phyloP scores from a whole-genome alignment of 2,329 filamentous ascomycete species.

The Colletotrichum paranaense region DNA sequence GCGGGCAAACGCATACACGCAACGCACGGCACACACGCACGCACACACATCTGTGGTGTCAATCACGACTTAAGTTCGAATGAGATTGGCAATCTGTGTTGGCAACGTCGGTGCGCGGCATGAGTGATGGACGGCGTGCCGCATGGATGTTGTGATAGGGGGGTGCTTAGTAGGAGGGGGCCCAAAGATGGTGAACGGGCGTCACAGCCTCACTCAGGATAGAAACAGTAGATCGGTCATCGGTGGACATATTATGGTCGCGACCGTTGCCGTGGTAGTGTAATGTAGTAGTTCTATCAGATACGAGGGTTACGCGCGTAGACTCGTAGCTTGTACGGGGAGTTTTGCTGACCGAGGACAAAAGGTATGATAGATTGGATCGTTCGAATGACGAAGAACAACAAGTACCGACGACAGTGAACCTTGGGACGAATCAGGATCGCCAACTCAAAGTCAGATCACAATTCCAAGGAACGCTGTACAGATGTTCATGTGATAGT shows the following conservation, averaged over 20 bases:
- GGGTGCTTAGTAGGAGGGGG: neutral
- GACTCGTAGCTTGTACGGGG: too few relatives aligned
- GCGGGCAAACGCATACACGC: neutral
- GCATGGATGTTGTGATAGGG: neutral
- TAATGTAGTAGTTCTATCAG: neutral
- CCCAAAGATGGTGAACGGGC: neutral
- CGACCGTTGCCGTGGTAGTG: neutral
- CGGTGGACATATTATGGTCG: neutral
- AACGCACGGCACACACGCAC: neutral
- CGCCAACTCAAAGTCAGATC: conserved; percentile 22
- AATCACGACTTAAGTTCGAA: neutral
- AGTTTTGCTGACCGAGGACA: neutral
- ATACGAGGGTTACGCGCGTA: conserved; percentile 15
- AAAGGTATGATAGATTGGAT: neutral
- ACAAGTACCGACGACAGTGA: neutral
- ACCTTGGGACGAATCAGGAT: neutral
- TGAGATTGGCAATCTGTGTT: conserved; percentile 11
- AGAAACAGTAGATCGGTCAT: conserved; percentile 14
- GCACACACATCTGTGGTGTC: neutral
- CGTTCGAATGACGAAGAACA: neutral
- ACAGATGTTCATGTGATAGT: conserved; percentile 25
- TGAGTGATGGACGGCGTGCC: neutral
- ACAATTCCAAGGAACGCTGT: neutral
- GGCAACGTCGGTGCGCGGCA: neutral
- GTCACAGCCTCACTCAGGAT: conserved; percentile 32